Base-by-base conservation (phyloP, 352 stramenopile genomes). In the Phytophthora syringae region DNA sequence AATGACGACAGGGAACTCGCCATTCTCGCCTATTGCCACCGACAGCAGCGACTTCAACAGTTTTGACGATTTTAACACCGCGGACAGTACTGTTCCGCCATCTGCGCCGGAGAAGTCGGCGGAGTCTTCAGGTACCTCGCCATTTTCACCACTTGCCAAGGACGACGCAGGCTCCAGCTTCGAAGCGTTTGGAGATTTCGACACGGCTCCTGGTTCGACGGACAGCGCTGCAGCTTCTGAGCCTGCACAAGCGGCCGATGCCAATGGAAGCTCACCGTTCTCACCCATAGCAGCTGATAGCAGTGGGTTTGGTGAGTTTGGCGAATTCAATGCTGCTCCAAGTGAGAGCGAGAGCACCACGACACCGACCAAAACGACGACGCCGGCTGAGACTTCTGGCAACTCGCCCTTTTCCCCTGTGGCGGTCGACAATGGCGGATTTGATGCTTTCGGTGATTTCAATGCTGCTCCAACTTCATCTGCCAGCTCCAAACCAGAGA, bases 11-110 rank as follows among this genome's bases (percentile, higher is more conserved):
- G 55, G 45, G 40, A 65, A 64, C 36, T 77, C 60, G 13, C 64
- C 70, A 22, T 72, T 74, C 49, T 73, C 64, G 0, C 52, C 52
- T 4, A 30, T 64, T 9, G 61, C 56, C 42, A 40, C 36, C 7
- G 52, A 69, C 22, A 60, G 24, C 21, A 66, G 47, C 28, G 47
- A 58, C 54, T 60, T 72, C 1, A 45, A 60, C 49, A 36, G 44
- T 18, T 79, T 82, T 61, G 56, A 57, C 10, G 74, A 64, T 18
- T 76, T 79, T 36, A 75, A 50, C 39, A 30, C 61, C 42, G 36
- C 48, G 34, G 30, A 60, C n/a, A 55, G 10, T 15, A 21, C 27
- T 22, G 37, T 51, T 13, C 36, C 54, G 2, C 42, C 49, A 15
- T 50, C 42, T 32, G 30, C 32, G 42, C 18, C 53, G 12, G 53